Conservation (phyloP, 2,329 filamentous ascomycete species). For the Pyrenophora tritici-repentis region DNA sequence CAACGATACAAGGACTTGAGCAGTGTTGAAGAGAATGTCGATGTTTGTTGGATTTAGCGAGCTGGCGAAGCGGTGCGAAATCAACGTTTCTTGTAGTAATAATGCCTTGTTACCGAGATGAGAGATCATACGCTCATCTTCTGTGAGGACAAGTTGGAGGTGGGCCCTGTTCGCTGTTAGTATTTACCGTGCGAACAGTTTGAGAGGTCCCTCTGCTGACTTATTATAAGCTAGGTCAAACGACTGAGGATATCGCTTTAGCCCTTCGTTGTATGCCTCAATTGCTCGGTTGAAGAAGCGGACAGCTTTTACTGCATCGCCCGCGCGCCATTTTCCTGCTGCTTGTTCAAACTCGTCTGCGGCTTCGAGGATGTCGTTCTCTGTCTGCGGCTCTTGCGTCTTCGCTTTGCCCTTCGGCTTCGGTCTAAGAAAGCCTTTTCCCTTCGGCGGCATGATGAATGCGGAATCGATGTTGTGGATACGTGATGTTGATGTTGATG, state of each 20-base stretch:
- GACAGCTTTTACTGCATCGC: constrained; percentile 68
- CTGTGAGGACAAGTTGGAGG: constrained; percentile 71
- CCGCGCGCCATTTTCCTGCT: constrained; percentile 75
- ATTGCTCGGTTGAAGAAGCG: constrained; percentile 68
- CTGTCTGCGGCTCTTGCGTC: constrained; percentile 60
- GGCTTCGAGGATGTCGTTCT: constrained; percentile 70
- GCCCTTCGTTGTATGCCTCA: constrained; percentile 67
- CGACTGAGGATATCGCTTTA: constrained; percentile 63
- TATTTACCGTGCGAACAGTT: background rate
- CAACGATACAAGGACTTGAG: constrained; percentile 69
- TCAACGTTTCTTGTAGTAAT: constrained; percentile 64
- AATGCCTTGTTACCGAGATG: constrained; percentile 61
- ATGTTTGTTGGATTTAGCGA: constrained; percentile 65
- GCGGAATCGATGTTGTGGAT: background rate
- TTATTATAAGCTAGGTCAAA: constrained; percentile 80
- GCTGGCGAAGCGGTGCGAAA: constrained; percentile 67
- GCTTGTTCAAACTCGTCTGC: constrained; percentile 73
- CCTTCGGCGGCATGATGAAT: constrained; percentile 36
- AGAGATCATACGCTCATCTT: constrained; percentile 65
- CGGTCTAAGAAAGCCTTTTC: constrained; percentile 38
- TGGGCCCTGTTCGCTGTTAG: constrained; percentile 59
- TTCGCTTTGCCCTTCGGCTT: constrained; percentile 40
- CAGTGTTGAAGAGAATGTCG: constrained; percentile 73
- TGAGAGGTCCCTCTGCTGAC: constrained; percentile 47
- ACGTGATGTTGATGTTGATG: constrained; percentile 1